A percentile compares a stretch with the other conserved stretches of the same genome.
Evolutionary conservation across 1,284 basidiomycete species (phyloP).

Genomic region (Flammula alnicola): DNA sequence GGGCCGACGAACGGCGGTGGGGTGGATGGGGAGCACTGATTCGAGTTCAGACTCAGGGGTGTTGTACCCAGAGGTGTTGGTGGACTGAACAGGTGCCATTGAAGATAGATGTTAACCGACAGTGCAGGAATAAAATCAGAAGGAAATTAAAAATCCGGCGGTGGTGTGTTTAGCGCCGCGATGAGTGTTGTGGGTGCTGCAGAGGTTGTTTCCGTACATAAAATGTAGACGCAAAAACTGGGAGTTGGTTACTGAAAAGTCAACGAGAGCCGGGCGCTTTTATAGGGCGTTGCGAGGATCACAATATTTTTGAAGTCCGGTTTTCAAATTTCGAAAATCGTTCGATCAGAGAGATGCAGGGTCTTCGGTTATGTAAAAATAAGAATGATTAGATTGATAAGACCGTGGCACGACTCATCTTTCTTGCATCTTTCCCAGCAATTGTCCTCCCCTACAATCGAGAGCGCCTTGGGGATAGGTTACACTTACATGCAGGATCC

Average conservation of each 20-base stretch:
- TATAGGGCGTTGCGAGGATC: conserved; percentile 25
- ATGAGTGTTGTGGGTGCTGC: conserved; percentile 78
- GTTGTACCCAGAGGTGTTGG: conserved; percentile 63
- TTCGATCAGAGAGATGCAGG: conserved; percentile 23
- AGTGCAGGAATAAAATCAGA: conserved; percentile 43
- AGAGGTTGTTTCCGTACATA: conserved; percentile 88
- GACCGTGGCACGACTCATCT: not conserved
- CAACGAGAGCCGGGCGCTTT: conserved; percentile 19
- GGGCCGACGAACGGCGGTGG: conserved; percentile 81
- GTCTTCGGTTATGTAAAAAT: conserved; percentile 14
- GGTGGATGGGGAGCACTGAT: conserved; percentile 74
- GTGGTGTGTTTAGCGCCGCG: conserved; percentile 75
- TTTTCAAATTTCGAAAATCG: conserved; percentile 20
- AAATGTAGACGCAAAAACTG: conserved; percentile 5
- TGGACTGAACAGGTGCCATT: conserved; percentile 57
- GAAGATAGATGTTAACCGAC: conserved; percentile 26
- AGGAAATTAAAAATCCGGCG: conserved; percentile 61
- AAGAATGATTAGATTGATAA: conserved; percentile 16
- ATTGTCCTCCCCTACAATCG: not conserved
- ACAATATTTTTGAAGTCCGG: conserved; percentile 29
- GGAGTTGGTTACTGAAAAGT: conserved; percentile 16
- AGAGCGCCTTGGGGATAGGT: not conserved
- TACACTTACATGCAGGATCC: too few relatives aligned
- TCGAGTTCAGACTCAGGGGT: conserved; percentile 71
- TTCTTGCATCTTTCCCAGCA: not conserved